Conservation (phyloP, 2,329 filamentous ascomycete genomes). For the Exophiala spinifera region DNA sequence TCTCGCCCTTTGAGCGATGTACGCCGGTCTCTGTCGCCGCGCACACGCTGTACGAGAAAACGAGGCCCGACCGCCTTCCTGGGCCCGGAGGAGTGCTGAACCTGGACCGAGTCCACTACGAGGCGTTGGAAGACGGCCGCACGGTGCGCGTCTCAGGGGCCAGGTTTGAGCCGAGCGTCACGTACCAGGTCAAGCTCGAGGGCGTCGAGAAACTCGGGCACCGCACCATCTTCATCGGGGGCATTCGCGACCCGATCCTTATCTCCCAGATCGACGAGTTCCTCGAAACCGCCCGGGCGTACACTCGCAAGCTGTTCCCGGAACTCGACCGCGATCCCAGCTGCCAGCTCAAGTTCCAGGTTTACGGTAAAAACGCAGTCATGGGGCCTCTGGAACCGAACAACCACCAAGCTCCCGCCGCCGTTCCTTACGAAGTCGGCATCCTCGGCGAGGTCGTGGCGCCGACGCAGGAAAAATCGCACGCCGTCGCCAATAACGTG, state of each 20-base stretch:
- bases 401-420: background rate
- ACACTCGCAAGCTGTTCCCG: slow-evolving; percentile 27
- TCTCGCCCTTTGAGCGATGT: slow-evolving; percentile 39
- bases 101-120: slow-evolving; percentile 41
- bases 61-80: slow-evolving; percentile 46
- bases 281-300: slow-evolving; percentile 29
- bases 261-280: slow-evolving; percentile 41
- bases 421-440: slow-evolving; percentile 4
- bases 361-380: slow-evolving; percentile 3
- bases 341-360: slow-evolving; percentile 24
- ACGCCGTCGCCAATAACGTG: slow-evolving; percentile 40
- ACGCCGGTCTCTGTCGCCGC: slow-evolving; percentile 50
- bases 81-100: slow-evolving; percentile 49
- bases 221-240: slow-evolving; percentile 47
- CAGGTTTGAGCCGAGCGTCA: slow-evolving; percentile 50
- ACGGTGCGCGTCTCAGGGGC: slow-evolving; percentile 46
- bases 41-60: slow-evolving; percentile 54
- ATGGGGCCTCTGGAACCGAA: slow-evolving; percentile 31
- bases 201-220: slow-evolving; percentile 44
- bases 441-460: slow-evolving; percentile 47
- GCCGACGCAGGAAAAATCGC: slow-evolving; percentile 44
- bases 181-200: slow-evolving; percentile 51
- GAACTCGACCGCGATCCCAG: background rate
- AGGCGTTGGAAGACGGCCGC: slow-evolving; percentile 38
- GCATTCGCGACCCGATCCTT: slow-evolving; percentile 47